Evolutionary conservation across 441 rosid species (phyloP), one percentile per base, ranked within the genome.

Genomic region (Adansonia gregorii): DNA sequence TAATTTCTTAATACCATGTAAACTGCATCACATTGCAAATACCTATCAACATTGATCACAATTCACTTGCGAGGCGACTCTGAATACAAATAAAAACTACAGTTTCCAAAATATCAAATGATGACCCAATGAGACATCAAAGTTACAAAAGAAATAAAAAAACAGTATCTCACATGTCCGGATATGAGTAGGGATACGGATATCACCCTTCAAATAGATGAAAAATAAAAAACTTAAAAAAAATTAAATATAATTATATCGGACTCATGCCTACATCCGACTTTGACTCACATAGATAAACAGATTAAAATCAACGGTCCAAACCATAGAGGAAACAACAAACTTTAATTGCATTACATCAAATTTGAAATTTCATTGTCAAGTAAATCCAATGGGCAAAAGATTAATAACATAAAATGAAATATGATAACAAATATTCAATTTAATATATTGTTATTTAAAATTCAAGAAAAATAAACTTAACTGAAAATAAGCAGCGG

Each of bases 401-500:
- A 11, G 8, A 70, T 6, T 31, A 8, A 12, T 6, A 14, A 27
- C 67, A 61, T 4, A 27, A 24, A 35, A 31, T 3, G 22, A n/a
- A 17, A 56, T 17, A 9, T 17, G 19, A 56, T 24, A 56, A 17
- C 24, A 4, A 6, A 54, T 54, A 31, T 63, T 63, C 46, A 63
- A 65, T 65, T 39, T 2, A 56, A 65, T 7, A 15, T 35, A 64
- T 64, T 14, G 6, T 0, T 35, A 35, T 6, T 14, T 14, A 52
- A 69, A 69, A 14, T 69, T 60, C 39, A 24, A 60, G 66, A 8
- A 1, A 4, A 17, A 8, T 7, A 24, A 73, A 83, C 93, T 60
- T 85, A 70, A 96, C 99, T 88, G 74, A 86, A 74, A 76, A 96
- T 74, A 49, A 96, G 90, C 76, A 96, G 86, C 43, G 99, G 99